Base-by-base conservation (phyloP, 176 grass and related monocot species). In the Avena atlantica region DNA sequence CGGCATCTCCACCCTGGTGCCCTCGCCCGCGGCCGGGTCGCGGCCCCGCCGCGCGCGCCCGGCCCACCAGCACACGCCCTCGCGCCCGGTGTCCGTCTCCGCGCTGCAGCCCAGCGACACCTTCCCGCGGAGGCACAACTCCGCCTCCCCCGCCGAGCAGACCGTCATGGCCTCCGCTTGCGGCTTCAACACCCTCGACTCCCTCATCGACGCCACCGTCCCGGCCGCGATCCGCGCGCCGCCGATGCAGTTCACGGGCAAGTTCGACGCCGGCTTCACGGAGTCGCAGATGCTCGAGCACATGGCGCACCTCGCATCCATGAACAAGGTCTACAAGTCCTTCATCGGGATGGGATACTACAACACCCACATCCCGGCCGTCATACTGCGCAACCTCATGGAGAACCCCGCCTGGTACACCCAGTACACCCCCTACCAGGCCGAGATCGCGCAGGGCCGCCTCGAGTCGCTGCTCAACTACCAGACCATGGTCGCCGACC, bases 261-360 rank as follows among this genome's bases (percentile, higher is more conserved):
- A 86, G 86, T 99, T 96, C 80, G 92, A 99, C 67, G 87, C 60
- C 2, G 97, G 97, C 13, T 79, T 99, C 50, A 96, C 97, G 6
- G 97, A 99, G 69, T 93, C 94, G 40, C 78, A 96, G 90, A 99
- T 99, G 97, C 70, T 99, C 24, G 89, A 82, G 2, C 97, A 99
- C 85, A 99, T 99, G 97, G 57, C 79, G 63, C 80, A 89, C 49
- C 88, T 99, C 20, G 97, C 97, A 0, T 72, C 90, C 66, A 90
- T 84, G 87, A 99, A 99, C 92, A 92, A 90, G 91, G 74, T 83
- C 42, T 90, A 87, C 87, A 99, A 92, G 75, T 96, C 97, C 37
- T 99, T 99, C 90, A 96, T 99, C 80, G 97, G 97, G 80, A 99
- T 96, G 97, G 97, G 97, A 2, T 99, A 99, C 89, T 99, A 99